Percentiles rank a stretch among this genome's conserved stretches.
phyloP scores from a whole-genome alignment of 805 yeast species.

The Tetrapisispora taiwanensis region DNA sequence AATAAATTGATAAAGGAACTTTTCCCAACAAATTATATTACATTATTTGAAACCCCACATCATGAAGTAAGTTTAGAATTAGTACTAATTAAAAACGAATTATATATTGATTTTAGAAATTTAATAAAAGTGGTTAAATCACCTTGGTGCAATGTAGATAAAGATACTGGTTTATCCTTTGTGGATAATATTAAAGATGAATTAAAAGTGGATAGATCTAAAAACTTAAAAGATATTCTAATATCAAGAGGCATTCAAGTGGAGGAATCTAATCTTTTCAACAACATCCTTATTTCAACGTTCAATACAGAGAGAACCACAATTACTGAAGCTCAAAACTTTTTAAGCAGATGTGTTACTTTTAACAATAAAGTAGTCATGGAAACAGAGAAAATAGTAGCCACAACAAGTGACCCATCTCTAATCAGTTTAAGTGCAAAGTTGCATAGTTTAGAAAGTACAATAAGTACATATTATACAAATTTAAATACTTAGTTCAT shows the following conservation, averaged over 20 bases:
- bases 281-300: constrained; percentile 28
- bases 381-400: constrained; percentile 47
- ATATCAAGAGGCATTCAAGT: constrained; percentile 30
- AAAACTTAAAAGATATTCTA: constrained; percentile 32
- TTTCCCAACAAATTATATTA: constrained; percentile 27
- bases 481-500: constrained; percentile 7
- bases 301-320: constrained; percentile 27
- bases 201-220: constrained; percentile 37
- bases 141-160: constrained; percentile 55
- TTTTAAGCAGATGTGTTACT: constrained; percentile 53
- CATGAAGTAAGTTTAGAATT: constrained; percentile 44
- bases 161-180: constrained; percentile 38
- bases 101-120: constrained; percentile 49
- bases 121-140: constrained; percentile 39
- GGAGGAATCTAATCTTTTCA: constrained; percentile 26
- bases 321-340: constrained; percentile 37
- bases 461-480: constrained; percentile 16
- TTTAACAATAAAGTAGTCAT: constrained; percentile 51
- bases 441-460: constrained; percentile 45
- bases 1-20: constrained; percentile 38
- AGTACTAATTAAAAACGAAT: constrained; percentile 50
- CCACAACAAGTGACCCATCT: constrained; percentile 59
- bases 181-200: constrained; percentile 50
- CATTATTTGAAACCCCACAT: constrained; percentile 25
- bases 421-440: constrained; percentile 53